Evolutionary conservation across 2,329 filamentous ascomycete genomes (phyloP), one percentile per base, ranked within the genome.

Genomic region (Claviceps sp.): DNA sequence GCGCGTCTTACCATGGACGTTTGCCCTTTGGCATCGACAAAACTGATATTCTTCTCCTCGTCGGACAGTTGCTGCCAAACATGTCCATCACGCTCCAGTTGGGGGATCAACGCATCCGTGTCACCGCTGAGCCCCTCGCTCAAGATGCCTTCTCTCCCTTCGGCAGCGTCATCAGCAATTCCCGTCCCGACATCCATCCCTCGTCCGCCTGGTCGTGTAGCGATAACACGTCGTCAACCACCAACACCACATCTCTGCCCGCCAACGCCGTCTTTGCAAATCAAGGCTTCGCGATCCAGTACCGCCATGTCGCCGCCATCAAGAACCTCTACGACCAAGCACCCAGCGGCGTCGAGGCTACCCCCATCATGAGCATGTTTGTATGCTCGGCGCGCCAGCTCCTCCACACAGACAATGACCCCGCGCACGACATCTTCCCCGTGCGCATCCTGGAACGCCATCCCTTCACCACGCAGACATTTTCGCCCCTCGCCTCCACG

Each of bases 391-490:
- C 68, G 5, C 61, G 67, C 14, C 55, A 58, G 49, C 60, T 68
- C 22, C 42, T 53, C 20, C 44, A 55, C 37, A 53, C 47, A 11
- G 49, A 46, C 13, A 50, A 49, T 37, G 49, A 52, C 45, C 38
- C 53, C 20, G 51, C 56, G 1, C 45, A 55, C 45, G 54, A 52
- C 39, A 49, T 50, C 20, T 86, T 95, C 63, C 72, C 58, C 22
- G 63, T 96, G 50, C 68, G 70, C 20, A 79, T 95, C 52, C 78
- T 97, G 34, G 93, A 98, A 67, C 77, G 93, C 40, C 93, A 98
- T 67, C 91, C 93, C 0, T 97, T 83, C 68, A 97, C 93, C 1
- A 87, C 87, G 1, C 93, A 98, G 71, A 95, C 89, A 0, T 97
- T 98, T 67, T 77, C 87, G 44, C 93, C 93, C 0, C 71, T 96